Evolutionary conservation across 768 basidiomycete species (phyloP), one percentile per base, ranked within the genome.

Genomic region (Exsudoporus frostii): DNA sequence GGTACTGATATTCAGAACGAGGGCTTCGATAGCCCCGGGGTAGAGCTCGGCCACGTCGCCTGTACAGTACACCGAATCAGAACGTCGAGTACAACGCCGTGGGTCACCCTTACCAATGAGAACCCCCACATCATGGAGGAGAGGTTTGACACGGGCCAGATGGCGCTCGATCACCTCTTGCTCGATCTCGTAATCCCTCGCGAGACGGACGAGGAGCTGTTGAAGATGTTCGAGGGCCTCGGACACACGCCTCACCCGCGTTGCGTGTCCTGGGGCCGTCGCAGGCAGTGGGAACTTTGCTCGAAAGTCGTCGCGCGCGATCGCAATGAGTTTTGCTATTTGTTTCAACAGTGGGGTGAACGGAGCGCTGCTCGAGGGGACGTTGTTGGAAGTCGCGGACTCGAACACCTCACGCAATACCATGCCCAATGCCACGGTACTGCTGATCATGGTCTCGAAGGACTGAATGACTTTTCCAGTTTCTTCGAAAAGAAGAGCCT

Each of bases 21-120:
- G 30, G 3, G 52, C 50, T 37, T 61, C 56, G 19, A 58, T 37
- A 6, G 41, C 50, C 3, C 33, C 33, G 1, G 62, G 59, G 37
- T 56, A 54, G 15, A 61, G 56, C 24, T 65, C 63, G 1, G 22
- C 40, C 32, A 56, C 32, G 29, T 61, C 56, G 2, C 62, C 62
- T 63, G 45, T 8, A 41, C 13, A 10, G 7, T 11, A 25, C 17
- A 38, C 39, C 46, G 3, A 15, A 50, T 36, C 25, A 40, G 34
- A 34, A 48, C 17, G n/a, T 22, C 29, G 8, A 27, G 14, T 14
- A 22, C 20, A 19, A 41, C 27, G 2, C 13, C 24, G 5, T 17
- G 17, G 17, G 29, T 37, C 5, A 14, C 37, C 5, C 58, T 52
- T 22, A 63, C 61, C 58, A 20, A 57, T 9, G 27, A 63, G 43